Percentiles rank a stretch among this genome's conserved stretches.
Conservation (phyloP, 495 filamentous ascomycete genomes). For the Penicillium antarcticum region DNA sequence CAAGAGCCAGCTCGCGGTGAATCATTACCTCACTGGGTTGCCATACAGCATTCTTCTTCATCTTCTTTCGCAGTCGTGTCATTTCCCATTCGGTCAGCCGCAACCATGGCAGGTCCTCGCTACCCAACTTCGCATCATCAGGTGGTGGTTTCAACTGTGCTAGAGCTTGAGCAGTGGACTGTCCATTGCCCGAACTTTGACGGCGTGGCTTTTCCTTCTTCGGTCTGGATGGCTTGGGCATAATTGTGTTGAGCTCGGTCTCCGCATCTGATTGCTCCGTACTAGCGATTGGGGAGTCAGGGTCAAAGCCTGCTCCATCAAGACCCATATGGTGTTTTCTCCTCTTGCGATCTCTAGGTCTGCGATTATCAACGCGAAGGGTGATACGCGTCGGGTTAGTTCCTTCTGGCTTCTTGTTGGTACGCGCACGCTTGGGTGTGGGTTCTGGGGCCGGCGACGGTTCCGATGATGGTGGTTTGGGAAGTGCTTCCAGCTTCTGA, state of each 20-base stretch:
- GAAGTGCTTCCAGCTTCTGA: constrained; percentile 75
- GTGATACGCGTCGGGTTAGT: constrained; percentile 56
- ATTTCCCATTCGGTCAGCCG: constrained; percentile 89
- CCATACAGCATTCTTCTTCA: constrained; percentile 99
- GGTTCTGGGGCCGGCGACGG: constrained; percentile 54
- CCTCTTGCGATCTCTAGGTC: constrained; percentile 25
- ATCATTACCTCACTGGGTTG: constrained; percentile 96
- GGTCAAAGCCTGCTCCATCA: constrained; percentile 34
- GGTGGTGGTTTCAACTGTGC: constrained; percentile 76
- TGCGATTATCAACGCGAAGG: constrained; percentile 53
- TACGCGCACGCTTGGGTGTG: constrained; percentile 52
- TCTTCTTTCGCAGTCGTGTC: constrained; percentile 84
- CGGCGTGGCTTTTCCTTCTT: constrained; percentile 49
- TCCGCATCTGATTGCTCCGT: constrained; percentile 47
- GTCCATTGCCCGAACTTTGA: constrained; percentile 42
- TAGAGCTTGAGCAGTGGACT: constrained; percentile 81
- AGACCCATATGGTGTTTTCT: constrained; percentile 37
- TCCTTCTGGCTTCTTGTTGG: constrained; percentile 35
- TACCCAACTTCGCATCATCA: constrained; percentile 68
- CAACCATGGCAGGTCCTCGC: constrained; percentile 80
- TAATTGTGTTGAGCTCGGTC: constrained; percentile 10
- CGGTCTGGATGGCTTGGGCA: constrained; percentile 12
- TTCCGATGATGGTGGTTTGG: constrained; percentile 66
- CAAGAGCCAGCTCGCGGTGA: constrained; percentile 72
- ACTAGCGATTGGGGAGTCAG: constrained; percentile 44